phyloP scores from a whole-genome alignment of 768 basidiomycete species.

The Antrodiella citrinella region DNA sequence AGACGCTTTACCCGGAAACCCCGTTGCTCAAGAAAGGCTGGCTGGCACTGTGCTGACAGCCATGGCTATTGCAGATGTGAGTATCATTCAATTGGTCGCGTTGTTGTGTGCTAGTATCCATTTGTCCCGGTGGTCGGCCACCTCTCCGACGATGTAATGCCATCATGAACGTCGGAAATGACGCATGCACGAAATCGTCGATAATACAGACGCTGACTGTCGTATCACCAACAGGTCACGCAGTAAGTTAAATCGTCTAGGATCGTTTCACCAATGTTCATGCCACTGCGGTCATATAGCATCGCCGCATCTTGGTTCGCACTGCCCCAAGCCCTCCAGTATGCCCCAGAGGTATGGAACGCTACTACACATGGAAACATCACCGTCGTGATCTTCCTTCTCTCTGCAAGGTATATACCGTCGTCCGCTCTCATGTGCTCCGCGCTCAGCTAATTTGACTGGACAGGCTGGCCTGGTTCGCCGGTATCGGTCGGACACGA shows the following conservation, averaged over 20 bases:
- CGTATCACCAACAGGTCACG: slow-evolving; percentile 51
- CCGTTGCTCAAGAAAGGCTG: slow-evolving; percentile 58
- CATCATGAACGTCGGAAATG: no score
- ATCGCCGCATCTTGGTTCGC: slow-evolving; percentile 47
- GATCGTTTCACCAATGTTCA: background rate
- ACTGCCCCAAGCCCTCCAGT: slow-evolving; percentile 49
- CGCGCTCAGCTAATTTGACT: background rate
- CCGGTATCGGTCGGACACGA: slow-evolving; percentile 27
- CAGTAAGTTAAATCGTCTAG: slow-evolving; percentile 39
- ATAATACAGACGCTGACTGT: no score
- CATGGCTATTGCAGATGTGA: slow-evolving; percentile 64
- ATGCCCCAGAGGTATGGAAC: slow-evolving; percentile 52
- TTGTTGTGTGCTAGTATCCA: slow-evolving; percentile 1
- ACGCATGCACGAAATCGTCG: no score
- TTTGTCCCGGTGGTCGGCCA: background rate
- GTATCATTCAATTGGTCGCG: slow-evolving; percentile 31
- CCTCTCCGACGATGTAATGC: no score
- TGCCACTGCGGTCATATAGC: slow-evolving; percentile 32
- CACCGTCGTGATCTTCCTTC: slow-evolving; percentile 49
- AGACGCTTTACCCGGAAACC: slow-evolving; percentile 49
- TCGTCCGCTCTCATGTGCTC: background rate
- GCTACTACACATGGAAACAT: slow-evolving; percentile 72
- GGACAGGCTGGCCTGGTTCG: slow-evolving; percentile 30
- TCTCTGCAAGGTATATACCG: slow-evolving; percentile 48
- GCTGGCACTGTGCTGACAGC: slow-evolving; percentile 54